Base-by-base conservation (phyloP, 2,329 filamentous ascomycete genomes). In the Stagonosporopsis chrysanthemi region DNA sequence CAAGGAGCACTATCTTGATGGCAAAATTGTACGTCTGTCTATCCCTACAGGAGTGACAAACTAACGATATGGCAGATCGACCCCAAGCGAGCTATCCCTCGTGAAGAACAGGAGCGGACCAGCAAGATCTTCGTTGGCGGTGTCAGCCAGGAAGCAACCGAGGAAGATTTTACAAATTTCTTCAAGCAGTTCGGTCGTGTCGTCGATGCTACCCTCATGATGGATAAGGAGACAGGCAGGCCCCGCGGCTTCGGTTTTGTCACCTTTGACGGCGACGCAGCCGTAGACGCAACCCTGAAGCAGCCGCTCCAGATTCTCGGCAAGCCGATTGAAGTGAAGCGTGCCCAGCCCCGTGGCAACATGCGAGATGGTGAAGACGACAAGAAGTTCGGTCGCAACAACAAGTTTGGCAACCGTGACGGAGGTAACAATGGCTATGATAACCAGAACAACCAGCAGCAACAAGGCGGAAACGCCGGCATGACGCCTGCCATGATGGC, bases 81-180 rank as follows among this genome's bases (percentile, higher is more conserved):
- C 70, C 95, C 95, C 2, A 99, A 99, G 79, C 89, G 95, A 52
- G 95, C 95, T 31, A 99, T 99, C 70, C 95, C 95, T 15, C 88
- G 95, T 64, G 95, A 99, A 71, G 95, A 99, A 78, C 95, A 99
- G 77, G 95, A 99, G 75, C 93, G 96, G 75, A 99, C 95, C 0
- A 95, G 91, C 78, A 99, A 99, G 79, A 99, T 99, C 67, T 99
- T 99, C 69, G 95, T 99, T 22, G 95, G 95, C 29, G 95, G 95
- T 71, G 95, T 99, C 54, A 96, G 91, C 77, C 95, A 98, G 79
- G 95, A 99, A 71, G 95, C 94, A 0, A 97, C 92, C 1, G 95
- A 99, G 71, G 89, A 93, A 61, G 92, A 98, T 74, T 99, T 99
- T 76, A 92, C 92, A 73, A 89, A 95, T 58, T 99, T 97, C 79